Evolutionary conservation across 116 monocot species (phyloP), one percentile per base, ranked within the genome.

Genomic region (Trichopus zeylanicus): DNA sequence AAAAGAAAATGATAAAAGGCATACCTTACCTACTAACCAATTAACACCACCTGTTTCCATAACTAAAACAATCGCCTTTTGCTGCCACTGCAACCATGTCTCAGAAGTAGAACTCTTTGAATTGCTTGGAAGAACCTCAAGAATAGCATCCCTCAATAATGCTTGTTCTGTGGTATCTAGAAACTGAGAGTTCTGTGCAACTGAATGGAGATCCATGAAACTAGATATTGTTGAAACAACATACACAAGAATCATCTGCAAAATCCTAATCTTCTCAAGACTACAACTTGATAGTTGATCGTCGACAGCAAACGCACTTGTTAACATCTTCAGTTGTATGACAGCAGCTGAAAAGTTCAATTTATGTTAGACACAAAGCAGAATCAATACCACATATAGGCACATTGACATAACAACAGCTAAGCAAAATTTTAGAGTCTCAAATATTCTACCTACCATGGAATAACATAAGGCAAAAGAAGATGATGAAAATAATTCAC

Each of bases 21-120:
- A 65, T 74, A 78, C 64, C 85, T 78, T 84, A 97, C 95, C 95
- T 84, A 89, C 90, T 83, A 97, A 71, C 95, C 95, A 97, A 65
- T 97, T 97, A 56, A 97, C 74, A 48, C 95, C 95, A 66, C 95
- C 95, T 53, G 95, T 75, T 81, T 97, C 95, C 95, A 90, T 81
- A 18, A 97, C 77, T 56, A 87, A 58, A 33, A 82, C 61, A 67
- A 84, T 63, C 31, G 95, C 79, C 61, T 73, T 97, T 57, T 81
- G 68, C 57, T 75, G 80, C 87, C 90, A 97, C 56, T 68, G 42
- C 16, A 70, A 28, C 59, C 54, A 64, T 65, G 42, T 62, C 61
- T 87, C 87, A 67, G 86, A 76, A 34, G 61, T 29, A 29, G 58
- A 53, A 26, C 27, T 60, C 48, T 64, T 79, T 26, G 19, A 18